These are phyloP conservation scores for Earliella scabrosa DNA, from an alignment of 1,284 basidiomycete species.

Conservation along the genomic window DNA sequence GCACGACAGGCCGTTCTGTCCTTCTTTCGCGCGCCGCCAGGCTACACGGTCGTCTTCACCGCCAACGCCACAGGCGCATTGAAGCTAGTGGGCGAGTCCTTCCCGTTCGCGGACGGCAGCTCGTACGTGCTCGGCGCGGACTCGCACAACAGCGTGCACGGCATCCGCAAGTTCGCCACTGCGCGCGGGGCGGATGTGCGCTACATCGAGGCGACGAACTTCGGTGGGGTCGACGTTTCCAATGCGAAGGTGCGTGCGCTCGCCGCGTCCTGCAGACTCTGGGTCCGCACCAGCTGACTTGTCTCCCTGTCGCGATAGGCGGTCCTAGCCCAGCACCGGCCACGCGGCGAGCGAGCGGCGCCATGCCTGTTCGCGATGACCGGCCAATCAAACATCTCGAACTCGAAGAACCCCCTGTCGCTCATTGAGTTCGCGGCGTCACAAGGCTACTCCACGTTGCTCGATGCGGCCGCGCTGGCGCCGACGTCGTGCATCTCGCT, in stretches of 20 bases:
- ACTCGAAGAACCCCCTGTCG: slow-evolving; percentile 51
- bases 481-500: slow-evolving; percentile 73
- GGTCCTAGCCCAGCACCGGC: slow-evolving; percentile 45
- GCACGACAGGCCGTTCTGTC: slow-evolving; percentile 71
- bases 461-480: slow-evolving; percentile 81
- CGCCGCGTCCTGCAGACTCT: neutral
- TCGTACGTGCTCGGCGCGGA: slow-evolving; percentile 70
- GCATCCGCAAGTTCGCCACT: slow-evolving; percentile 73
- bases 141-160: slow-evolving; percentile 85
- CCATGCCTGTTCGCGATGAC: slow-evolving; percentile 75
- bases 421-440: slow-evolving; percentile 61
- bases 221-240: slow-evolving; percentile 62
- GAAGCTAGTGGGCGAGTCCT: slow-evolving; percentile 82
- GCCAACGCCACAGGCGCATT: slow-evolving; percentile 79
- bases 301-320: slow-evolving; percentile 24
- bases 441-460: slow-evolving; percentile 73
- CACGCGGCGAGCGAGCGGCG: slow-evolving; percentile 40
- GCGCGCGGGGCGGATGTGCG: slow-evolving; percentile 56
- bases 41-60: slow-evolving; percentile 83
- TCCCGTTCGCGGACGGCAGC: slow-evolving; percentile 63
- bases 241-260: slow-evolving; percentile 57
- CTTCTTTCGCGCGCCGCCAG: slow-evolving; percentile 73
- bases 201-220: slow-evolving; percentile 67
- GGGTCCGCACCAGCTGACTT: no score
- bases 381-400: slow-evolving; percentile 81